These are phyloP conservation scores for Aristolochia contorta DNA, from an alignment of 164 flowering plant species.

Conservation along the genomic window DNA sequence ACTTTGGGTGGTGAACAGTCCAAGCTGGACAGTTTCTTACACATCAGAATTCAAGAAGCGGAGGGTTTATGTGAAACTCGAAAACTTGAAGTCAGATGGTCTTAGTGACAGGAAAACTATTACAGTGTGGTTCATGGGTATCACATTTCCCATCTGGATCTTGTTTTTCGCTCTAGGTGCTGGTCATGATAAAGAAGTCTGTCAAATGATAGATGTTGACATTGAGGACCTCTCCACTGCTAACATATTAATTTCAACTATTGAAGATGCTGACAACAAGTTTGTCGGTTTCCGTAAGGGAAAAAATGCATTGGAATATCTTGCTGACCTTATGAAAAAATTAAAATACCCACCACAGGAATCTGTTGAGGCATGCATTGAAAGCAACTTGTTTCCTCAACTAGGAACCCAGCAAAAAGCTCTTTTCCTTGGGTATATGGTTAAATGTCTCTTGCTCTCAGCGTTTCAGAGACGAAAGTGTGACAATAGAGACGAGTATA, in stretches of 20 bases:
- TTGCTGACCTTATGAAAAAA: conserved; percentile 23
- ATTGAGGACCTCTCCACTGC: conserved; percentile 32
- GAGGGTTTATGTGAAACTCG: conserved; percentile 50
- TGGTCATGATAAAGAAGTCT: conserved; percentile 59
- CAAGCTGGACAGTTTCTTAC: conserved; percentile 47
- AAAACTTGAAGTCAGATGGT: conserved; percentile 26
- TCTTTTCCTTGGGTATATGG: conserved; percentile 81
- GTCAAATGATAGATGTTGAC: conserved; percentile 49
- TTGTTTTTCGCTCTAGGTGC: conserved; percentile 82
- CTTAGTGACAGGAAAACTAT: conserved; percentile 43
- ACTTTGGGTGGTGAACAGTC: conserved; percentile 56
- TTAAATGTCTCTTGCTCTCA: conserved; percentile 60
- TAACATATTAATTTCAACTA: conserved; percentile 63
- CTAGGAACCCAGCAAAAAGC: conserved; percentile 47
- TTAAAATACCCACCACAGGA: conserved; percentile 60
- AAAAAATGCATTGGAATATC: conserved; percentile 27
- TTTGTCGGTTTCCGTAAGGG: conserved; percentile 46
- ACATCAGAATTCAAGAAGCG: conserved; percentile 40
- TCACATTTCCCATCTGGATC: conserved; percentile 68
- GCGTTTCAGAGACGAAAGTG: conserved; percentile 52
- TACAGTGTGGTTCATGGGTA: conserved; percentile 33
- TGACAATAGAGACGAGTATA: conserved; percentile 76
- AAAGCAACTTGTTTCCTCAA: conserved; percentile 46
- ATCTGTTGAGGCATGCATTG: conserved; percentile 38
- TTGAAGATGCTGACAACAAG: conserved; percentile 56